Evolutionary conservation across 306 rosid species (phyloP).

Genomic region (Amphicarpaea edgeworthii): DNA sequence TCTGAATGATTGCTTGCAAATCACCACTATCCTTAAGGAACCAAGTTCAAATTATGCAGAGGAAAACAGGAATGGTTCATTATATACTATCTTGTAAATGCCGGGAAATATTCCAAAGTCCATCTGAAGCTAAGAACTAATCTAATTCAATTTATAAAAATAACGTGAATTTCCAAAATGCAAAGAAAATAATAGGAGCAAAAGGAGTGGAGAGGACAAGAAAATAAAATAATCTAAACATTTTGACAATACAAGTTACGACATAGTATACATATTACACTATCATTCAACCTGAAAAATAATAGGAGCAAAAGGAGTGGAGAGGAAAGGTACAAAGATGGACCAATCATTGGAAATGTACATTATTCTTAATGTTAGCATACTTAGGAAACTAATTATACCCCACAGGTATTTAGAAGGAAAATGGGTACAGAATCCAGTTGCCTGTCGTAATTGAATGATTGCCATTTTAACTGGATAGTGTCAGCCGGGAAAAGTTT

Average conservation of each 20-base stretch:
- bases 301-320: neutral
- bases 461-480: neutral
- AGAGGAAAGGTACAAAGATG: conserved; percentile 10
- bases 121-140: neutral
- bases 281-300: neutral
- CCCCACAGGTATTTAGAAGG: neutral
- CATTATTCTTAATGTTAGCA: neutral
- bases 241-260: neutral
- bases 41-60: conserved; percentile 27
- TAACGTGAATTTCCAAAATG: conserved; percentile 23
- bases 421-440: neutral
- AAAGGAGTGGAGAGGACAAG: no score
- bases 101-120: neutral
- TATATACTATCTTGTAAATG: conserved; percentile 30
- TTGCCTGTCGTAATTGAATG: conserved; percentile 23
- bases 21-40: conserved; percentile 14
- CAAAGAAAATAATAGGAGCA: no score
- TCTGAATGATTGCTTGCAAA: conserved; percentile 35
- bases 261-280: neutral
- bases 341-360: conserved; percentile 1
- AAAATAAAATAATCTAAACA: conserved; percentile 7
- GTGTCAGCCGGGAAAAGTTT: neutral
- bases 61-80: conserved; percentile 13
- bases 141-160: conserved; percentile 5
- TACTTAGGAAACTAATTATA: conserved; percentile 14